These are phyloP conservation scores for Endotrypanum monterogeii DNA, from an alignment of 208 protist species.

Conservation along the genomic window DNA sequence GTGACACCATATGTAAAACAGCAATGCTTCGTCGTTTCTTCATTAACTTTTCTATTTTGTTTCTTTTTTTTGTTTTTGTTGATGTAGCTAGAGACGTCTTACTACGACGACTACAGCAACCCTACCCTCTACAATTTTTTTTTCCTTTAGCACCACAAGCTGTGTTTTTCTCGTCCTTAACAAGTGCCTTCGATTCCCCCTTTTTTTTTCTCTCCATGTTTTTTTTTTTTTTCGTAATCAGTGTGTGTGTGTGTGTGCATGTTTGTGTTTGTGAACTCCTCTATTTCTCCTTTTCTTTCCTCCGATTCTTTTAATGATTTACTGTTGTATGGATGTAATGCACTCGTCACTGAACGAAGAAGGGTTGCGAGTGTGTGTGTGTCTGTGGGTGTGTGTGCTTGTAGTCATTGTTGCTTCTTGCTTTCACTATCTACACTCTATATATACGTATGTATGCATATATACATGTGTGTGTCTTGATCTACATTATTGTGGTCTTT, in stretches of 20 bases:
- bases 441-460: neutral
- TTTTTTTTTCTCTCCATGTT: neutral
- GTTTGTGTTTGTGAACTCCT: neutral
- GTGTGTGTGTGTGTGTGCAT: conserved; percentile 5
- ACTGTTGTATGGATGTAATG: neutral
- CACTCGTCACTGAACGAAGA: too few relatives aligned
- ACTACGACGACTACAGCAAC: neutral
- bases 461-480: neutral
- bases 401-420: too few relatives aligned
- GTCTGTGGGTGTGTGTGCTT: neutral
- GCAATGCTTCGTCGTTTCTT: neutral
- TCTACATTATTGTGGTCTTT: too few relatives aligned
- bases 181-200: neutral
- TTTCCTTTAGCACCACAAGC: neutral
- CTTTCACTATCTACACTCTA: too few relatives aligned
- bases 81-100: too few relatives aligned
- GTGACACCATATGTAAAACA: conserved; percentile 8
- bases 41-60: neutral
- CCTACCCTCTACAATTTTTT: too few relatives aligned
- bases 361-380: neutral
- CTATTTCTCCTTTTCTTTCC: conserved; percentile 1
- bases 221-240: neutral
- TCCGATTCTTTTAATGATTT: neutral
- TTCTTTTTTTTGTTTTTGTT: neutral
- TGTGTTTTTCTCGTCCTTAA: neutral